phyloP scores from a whole-genome alignment of 208 protist species.

The Acanthamoeba lenticulata region DNA sequence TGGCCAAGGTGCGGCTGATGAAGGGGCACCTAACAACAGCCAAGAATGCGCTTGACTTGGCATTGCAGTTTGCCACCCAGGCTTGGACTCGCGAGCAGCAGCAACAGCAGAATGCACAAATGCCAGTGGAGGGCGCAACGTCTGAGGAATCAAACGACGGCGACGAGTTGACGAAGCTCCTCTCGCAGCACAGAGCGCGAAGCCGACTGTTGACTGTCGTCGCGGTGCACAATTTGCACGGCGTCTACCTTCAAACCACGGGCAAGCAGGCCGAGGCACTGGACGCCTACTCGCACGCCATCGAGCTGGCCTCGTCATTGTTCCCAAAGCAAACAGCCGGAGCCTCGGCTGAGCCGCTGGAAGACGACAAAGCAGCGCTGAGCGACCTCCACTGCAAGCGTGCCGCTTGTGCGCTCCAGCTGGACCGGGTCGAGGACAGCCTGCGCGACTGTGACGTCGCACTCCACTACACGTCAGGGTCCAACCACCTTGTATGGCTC shows the following conservation, averaged over 20 bases:
- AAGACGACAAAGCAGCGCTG: background rate
- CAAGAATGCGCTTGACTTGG: background rate
- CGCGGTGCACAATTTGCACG: background rate
- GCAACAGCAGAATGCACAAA: background rate
- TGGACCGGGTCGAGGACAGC: background rate
- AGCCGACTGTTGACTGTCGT: background rate
- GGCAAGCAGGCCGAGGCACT: background rate
- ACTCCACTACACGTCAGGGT: background rate
- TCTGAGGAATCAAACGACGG: too few relatives aligned
- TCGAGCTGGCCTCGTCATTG: background rate
- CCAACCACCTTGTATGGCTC: background rate
- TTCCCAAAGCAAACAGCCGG: background rate
- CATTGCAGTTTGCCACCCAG: background rate
- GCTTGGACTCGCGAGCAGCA: background rate
- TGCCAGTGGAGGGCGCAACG: background rate
- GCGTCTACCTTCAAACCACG: background rate
- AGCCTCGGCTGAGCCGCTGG: background rate
- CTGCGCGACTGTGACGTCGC: background rate
- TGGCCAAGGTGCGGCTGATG: background rate
- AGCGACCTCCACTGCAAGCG: conserved; percentile 30
- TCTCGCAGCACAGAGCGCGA: too few relatives aligned
- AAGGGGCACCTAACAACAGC: background rate
- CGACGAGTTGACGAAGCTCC: too few relatives aligned
- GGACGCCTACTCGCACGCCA: background rate
- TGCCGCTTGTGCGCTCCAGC: background rate